A percentile compares a stretch with the other conserved stretches of the same genome.
Conservation (phyloP, 2,329 filamentous ascomycete species). For the Aspergillus tamarii region DNA sequence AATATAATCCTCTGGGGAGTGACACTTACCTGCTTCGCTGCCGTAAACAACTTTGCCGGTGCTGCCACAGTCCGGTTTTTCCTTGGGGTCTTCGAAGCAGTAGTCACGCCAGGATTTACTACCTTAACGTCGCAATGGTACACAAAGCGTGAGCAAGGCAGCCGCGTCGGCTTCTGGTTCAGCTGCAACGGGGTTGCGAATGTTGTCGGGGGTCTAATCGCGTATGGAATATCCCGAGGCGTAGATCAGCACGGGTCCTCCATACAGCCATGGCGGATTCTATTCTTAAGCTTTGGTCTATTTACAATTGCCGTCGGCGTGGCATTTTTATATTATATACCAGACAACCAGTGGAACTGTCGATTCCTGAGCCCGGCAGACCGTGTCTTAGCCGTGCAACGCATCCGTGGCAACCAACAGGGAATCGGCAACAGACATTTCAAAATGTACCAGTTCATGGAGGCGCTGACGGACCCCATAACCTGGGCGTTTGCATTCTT, state of each 20-base stretch:
- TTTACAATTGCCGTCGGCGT: slow-evolving; percentile 13
- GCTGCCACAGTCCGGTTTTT: slow-evolving; percentile 25
- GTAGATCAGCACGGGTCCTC: neutral
- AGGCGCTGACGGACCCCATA: slow-evolving; percentile 18
- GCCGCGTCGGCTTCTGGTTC: slow-evolving; percentile 21
- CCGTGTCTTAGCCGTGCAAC: slow-evolving; percentile 15
- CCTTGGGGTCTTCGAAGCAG: slow-evolving; percentile 21
- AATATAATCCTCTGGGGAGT: slow-evolving; percentile 33
- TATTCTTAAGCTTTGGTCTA: slow-evolving; percentile 20
- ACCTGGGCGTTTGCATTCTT: slow-evolving; percentile 13
- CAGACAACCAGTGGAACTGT: slow-evolving; percentile 14
- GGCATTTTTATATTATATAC: slow-evolving; percentile 16
- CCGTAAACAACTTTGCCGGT: slow-evolving; percentile 22
- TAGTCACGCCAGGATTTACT: slow-evolving; percentile 17
- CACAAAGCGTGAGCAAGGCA: slow-evolving; percentile 16
- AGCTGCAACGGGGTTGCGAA: slow-evolving; percentile 20
- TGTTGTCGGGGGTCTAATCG: slow-evolving; percentile 11
- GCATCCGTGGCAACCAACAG: slow-evolving; percentile 20
- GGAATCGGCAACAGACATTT: slow-evolving; percentile 17
- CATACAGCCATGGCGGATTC: slow-evolving; percentile 16
- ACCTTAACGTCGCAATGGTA: slow-evolving; percentile 22
- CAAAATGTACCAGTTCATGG: slow-evolving; percentile 18
- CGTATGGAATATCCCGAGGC: slow-evolving; percentile 17
- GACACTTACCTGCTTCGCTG: slow-evolving; percentile 19
- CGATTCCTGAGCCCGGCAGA: slow-evolving; percentile 15